Conservation (phyloP, 306 rosid genomes). For the Argentina anserina region DNA sequence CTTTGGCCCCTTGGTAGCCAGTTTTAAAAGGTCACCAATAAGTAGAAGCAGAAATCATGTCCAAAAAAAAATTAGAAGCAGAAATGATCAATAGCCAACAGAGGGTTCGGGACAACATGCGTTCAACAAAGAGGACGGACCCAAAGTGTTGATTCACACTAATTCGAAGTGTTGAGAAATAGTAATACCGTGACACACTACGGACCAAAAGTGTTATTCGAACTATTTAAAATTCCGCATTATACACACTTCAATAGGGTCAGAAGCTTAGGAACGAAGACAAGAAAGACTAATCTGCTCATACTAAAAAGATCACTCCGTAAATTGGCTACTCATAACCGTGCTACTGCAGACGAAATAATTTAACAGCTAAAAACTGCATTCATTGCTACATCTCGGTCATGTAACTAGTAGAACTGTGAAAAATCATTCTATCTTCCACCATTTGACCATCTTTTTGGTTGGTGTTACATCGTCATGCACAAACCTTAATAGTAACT, state of each 20-base stretch:
- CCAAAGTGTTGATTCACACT: no score
- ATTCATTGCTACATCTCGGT: background rate
- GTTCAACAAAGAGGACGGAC: no score
- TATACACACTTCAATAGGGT: background rate
- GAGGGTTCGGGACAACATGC: no score
- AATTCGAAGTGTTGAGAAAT: background rate
- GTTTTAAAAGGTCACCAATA: no score
- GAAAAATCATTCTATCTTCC: background rate
- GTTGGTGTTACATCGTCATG: background rate
- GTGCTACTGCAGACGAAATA: background rate
- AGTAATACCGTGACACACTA: background rate
- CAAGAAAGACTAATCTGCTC: background rate
- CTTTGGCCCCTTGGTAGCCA: no score
- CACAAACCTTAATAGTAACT: background rate
- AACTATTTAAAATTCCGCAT: background rate
- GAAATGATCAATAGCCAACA: no score
- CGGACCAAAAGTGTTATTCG: background rate
- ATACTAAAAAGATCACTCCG: background rate
- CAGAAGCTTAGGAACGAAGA: background rate
- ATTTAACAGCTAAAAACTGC: background rate
- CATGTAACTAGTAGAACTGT: background rate
- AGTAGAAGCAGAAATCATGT: no score
- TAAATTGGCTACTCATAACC: background rate
- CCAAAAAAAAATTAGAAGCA: no score
- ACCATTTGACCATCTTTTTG: background rate